Conservation (phyloP, 805 yeast genomes). For the Starmerella bombicola region DNA sequence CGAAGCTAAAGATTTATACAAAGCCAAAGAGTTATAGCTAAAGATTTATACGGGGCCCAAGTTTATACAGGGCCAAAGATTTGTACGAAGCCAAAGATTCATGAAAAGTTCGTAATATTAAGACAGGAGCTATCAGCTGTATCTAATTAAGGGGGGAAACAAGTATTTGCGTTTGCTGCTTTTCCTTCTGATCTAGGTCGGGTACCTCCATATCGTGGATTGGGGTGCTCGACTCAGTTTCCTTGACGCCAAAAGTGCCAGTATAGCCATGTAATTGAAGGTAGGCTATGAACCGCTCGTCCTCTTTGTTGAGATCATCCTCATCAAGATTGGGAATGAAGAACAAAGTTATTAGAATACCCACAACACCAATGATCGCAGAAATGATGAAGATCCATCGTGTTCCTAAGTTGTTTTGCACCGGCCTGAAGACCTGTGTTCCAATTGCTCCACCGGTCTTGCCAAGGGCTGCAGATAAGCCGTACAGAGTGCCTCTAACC, state of each 20-base stretch:
- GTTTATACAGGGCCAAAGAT: too few relatives aligned
- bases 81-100: too few relatives aligned
- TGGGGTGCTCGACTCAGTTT: not conserved
- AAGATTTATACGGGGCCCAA: too few relatives aligned
- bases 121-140: too few relatives aligned
- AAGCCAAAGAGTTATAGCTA: too few relatives aligned
- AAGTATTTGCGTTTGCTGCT: too few relatives aligned
- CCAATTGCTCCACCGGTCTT: conserved; percentile 81
- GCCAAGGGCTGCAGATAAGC: conserved; percentile 66
- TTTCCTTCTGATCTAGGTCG: not conserved
- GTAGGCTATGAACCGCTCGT: conserved; percentile 48
- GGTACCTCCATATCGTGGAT: not conserved
- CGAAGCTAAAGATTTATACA: too few relatives aligned
- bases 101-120: too few relatives aligned
- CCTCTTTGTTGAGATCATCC: conserved; percentile 56
- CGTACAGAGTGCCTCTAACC: conserved; percentile 63
- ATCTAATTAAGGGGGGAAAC: too few relatives aligned
- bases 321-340: conserved; percentile 58
- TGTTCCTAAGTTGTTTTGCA: conserved; percentile 49
- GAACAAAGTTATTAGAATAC: conserved; percentile 46
- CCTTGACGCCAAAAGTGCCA: conserved; percentile 32
- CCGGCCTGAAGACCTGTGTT: conserved; percentile 58
- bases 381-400: conserved; percentile 71
- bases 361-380: conserved; percentile 56
- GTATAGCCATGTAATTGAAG: conserved; percentile 48